Evolutionary conservation across 78 protist genomes (phyloP).

Genomic region (Dictyostelium capitatum): DNA sequence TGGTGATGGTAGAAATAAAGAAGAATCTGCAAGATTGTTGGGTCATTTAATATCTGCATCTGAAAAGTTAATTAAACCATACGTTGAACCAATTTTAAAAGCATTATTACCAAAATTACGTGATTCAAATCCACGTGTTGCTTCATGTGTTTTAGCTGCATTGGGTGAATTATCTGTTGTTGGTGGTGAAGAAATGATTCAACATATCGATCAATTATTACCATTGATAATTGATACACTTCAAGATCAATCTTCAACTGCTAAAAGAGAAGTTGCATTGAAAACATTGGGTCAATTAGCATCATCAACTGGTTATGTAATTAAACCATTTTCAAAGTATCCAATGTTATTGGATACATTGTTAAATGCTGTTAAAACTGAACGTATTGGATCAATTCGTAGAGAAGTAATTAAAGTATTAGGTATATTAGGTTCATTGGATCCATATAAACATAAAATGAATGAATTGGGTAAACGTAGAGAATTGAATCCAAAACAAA

Average conservation of each 20-base stretch:
- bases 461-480: constrained; percentile 72
- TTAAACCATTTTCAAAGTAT: constrained; percentile 86
- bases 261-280: constrained; percentile 88
- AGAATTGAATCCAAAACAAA: constrained; percentile 47
- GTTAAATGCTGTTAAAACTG: constrained; percentile 78
- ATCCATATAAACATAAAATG: constrained; percentile 93
- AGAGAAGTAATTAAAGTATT: constrained; percentile 89
- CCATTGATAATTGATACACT: constrained; percentile 94
- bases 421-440: constrained; percentile 99
- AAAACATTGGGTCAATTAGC: constrained; percentile 93
- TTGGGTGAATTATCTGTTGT: constrained; percentile 93
- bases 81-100: constrained; percentile 88
- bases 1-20: constrained; percentile 83
- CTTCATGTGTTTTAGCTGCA: constrained; percentile 82
- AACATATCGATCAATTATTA: constrained; percentile 83
- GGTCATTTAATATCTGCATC: constrained; percentile 86
- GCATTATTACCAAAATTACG: constrained; percentile 88
- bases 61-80: constrained; percentile 91
- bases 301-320: constrained; percentile 92
- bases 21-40: constrained; percentile 88
- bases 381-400: constrained; percentile 62
- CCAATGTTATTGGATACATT: constrained; percentile 91
- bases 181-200: constrained; percentile 87
- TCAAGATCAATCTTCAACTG: constrained; percentile 87
- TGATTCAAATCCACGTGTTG: constrained; percentile 69